These are phyloP conservation scores for Carpinus fangiana DNA, from an alignment of 306 rosid species.

Conservation along the genomic window DNA sequence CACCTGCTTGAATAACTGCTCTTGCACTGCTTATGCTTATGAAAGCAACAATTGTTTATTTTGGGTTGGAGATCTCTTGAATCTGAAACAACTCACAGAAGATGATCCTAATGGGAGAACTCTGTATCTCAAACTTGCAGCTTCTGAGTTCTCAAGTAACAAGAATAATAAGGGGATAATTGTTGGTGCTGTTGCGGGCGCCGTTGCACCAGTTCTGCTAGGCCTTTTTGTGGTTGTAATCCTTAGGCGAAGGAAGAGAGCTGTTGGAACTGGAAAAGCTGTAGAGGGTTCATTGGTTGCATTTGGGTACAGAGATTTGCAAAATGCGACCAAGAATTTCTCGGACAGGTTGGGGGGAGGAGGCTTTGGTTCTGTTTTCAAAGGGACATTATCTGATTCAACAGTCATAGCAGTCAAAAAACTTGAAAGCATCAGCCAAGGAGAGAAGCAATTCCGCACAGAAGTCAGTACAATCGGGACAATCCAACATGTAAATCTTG, in stretches of 20 bases:
- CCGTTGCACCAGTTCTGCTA: not conserved
- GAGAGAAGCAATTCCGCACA: slow-evolving; percentile 29
- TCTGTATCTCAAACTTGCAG: slow-evolving; percentile 9
- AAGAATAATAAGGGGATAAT: not conserved
- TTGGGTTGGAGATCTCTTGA: not conserved
- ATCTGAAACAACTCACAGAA: not conserved
- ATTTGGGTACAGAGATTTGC: not conserved
- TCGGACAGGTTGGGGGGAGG: slow-evolving; percentile 28
- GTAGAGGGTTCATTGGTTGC: not conserved
- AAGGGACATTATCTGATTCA: slow-evolving; percentile 17
- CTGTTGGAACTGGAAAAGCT: not conserved
- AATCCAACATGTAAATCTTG: slow-evolving; percentile 31
- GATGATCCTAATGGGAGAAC: not conserved
- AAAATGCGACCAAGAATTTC: not conserved
- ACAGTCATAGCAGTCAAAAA: slow-evolving; percentile 33
- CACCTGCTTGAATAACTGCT: not conserved
- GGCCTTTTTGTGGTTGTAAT: not conserved
- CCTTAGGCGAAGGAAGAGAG: too few species aligned
- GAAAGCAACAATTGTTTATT: not conserved
- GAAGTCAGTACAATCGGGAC: slow-evolving; percentile 21
- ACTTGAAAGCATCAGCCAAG: slow-evolving; percentile 23
- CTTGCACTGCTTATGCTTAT: slow-evolving; percentile 16
- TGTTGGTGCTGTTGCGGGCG: not conserved
- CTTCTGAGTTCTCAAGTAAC: slow-evolving; percentile 2
- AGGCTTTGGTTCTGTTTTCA: slow-evolving; percentile 35